Percentiles rank a stretch among this genome's conserved stretches.
Evolutionary conservation across 2,329 filamentous ascomycete species (phyloP).

Genomic region (Endoconidiophora laricicola): DNA sequence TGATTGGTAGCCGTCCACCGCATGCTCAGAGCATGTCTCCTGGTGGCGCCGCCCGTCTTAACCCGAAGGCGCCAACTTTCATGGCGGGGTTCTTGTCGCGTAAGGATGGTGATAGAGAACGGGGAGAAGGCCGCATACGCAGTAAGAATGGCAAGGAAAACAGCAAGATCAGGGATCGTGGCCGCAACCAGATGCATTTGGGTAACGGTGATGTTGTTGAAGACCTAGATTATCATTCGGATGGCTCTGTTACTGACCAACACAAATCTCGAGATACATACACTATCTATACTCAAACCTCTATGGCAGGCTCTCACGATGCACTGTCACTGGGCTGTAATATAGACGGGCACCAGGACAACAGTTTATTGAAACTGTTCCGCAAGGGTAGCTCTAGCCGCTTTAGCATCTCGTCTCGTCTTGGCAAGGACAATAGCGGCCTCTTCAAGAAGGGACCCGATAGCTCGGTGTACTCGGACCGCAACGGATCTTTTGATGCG

Average conservation of each 20-base stretch:
- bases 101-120: constrained; percentile 21
- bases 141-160: constrained; percentile 22
- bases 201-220: not conserved
- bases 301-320: constrained; percentile 43
- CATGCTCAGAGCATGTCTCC: constrained; percentile 24
- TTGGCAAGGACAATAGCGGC: constrained; percentile 34
- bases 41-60: constrained; percentile 48
- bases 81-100: constrained; percentile 49
- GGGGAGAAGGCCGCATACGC: constrained; percentile 17
- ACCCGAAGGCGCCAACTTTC: constrained; percentile 80
- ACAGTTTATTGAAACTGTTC: constrained; percentile 43
- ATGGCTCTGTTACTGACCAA: constrained; percentile 35
- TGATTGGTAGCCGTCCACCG: constrained; percentile 63
- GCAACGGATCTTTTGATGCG: constrained; percentile 33
- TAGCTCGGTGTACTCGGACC: constrained; percentile 39
- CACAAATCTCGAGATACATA: constrained; percentile 39
- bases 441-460: constrained; percentile 43
- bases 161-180: constrained; percentile 20
- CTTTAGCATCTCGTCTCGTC: constrained; percentile 42
- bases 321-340: constrained; percentile 36
- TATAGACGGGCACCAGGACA: constrained; percentile 31
- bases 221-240: constrained; percentile 15
- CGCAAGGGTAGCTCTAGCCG: constrained; percentile 50
- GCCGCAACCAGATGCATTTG: not conserved
- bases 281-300: constrained; percentile 41